Evolutionary conservation across 805 yeast genomes (phyloP), one percentile per base, ranked within the genome.

Genomic region (Teunomyces pallodes): DNA sequence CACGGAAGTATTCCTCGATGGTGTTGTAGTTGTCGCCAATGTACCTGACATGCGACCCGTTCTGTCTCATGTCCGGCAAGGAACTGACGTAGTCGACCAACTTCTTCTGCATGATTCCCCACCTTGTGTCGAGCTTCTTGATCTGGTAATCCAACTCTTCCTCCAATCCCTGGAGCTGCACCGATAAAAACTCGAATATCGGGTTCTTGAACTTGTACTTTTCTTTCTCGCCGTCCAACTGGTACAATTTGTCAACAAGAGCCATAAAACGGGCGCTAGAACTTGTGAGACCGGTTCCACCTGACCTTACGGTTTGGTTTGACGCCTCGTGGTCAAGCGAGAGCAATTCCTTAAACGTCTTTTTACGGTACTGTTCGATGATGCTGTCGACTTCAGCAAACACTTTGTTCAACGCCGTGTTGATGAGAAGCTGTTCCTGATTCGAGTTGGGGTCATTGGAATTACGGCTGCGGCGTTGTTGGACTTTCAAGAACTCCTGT

Each of bases 171-270:
- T 55, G 52, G 43, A 73, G 55, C 51, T 70, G 78, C 1, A 65
- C 59, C 14, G 49, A 48, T 42, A 73, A 60, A 47, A 73, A 73
- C 12, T 70, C 69, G 43, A 55, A 58, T 42, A 73, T 71, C 3
- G 73, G 74, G 38, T 65, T 64, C 12, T 52, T 30, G 5, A 36
- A 33, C 20, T 47, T 51, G 4, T 55, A 51, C 20, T 61, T 53
- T 8, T 42, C 29, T 12, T 43, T 43, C 20, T 39, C 31, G 17
- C 55, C 55, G 44, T 65, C 60, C 46, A 72, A 52, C 48, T 70
- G 70, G 52, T 69, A 67, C 28, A 73, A 61, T 45, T 69, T 68
- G 43, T 72, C 75, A 10, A 73, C 75, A 42, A 73, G 60, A 1
- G 67, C 60, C 12, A 70, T 61, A 53, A 73, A 72, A 46, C 65